Evolutionary conservation across 176 grass and related monocot species (phyloP), one percentile per base, ranked within the genome.

Genomic region (Luzula sylvatica): DNA sequence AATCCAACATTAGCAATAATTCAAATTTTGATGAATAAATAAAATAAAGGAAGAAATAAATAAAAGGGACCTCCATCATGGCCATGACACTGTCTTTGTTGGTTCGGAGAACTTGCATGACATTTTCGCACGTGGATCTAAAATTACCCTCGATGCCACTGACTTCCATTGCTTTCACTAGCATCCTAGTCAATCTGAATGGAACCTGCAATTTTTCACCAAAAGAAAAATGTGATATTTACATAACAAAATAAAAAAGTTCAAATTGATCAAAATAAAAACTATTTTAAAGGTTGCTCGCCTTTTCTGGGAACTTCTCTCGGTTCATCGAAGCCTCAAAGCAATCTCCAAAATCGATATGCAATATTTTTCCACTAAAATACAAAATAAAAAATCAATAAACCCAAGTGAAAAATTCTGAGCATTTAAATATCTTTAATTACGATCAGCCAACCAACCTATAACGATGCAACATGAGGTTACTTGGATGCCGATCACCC

Each of bases 81-180:
- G 92, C 92, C 85, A 96, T 96, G 38, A 96, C 92, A 11, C 92
- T 96, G 39, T 96, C 67, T 76, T 82, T 89, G 67, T 96, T 96
- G 74, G 84, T 86, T 47, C 92, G 74, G 64, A 96, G 92, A 61
- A 89, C 92, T 80, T 96, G 84, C 92, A 96, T 96, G 27, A 96
- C 92, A 72, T 89, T 96, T 75, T 86, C 92, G 65, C 92, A 96
- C 65, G 92, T 96, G 29, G 74, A 89, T 74, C 92, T 86, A 68
- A 96, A 96, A 67, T 83, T 89, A 21, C 92, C 92, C 68, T 96
- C 92, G 20, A 96, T 96, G 46, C 92, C 84, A 65, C 92, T 96
- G 52, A 96, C 92, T 75, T 88, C 92, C 92, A 96, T 96, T 59
- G 92, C 92, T 73, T 96, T 96, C 58, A 86, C 85, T 38, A 96